These are phyloP conservation scores for Phoenix roebelenii DNA, from an alignment of 176 grass and related monocot genomes.

Conservation along the genomic window DNA sequence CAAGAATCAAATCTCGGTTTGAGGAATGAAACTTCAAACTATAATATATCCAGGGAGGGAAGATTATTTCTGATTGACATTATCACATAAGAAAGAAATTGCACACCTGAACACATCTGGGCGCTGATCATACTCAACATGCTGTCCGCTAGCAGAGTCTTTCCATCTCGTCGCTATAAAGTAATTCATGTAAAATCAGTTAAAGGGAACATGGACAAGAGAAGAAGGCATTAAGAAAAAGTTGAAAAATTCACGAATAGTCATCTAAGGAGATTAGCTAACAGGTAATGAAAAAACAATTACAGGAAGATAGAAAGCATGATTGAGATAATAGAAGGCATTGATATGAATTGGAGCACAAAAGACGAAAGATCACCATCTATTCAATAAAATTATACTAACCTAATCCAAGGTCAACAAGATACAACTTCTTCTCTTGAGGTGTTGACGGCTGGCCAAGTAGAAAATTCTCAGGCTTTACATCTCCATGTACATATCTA, in stretches of 20 bases:
- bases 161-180: slow-evolving; percentile 73
- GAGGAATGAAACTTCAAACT: neutral
- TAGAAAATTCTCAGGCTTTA: slow-evolving; percentile 86
- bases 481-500: slow-evolving; percentile 86
- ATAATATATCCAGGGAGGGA: neutral
- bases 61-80: slow-evolving; percentile 11
- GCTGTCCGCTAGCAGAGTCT: slow-evolving; percentile 43
- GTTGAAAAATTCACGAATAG: too few species aligned
- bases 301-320: neutral
- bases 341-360: slow-evolving; percentile 1
- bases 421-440: slow-evolving; percentile 86
- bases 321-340: neutral
- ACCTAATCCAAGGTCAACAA: slow-evolving; percentile 93
- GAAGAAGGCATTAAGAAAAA: neutral
- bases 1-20: slow-evolving; percentile 13
- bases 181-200: slow-evolving; percentile 10
- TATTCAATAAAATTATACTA: slow-evolving; percentile 4
- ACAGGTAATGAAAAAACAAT: too few species aligned
- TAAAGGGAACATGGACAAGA: slow-evolving; percentile 10
- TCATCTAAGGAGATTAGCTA: too few species aligned
- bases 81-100: slow-evolving; percentile 2
- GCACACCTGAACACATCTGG: slow-evolving; percentile 76
- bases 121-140: slow-evolving; percentile 78
- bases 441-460: slow-evolving; percentile 73
- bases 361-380: slow-evolving; percentile 6